Percentiles rank a stretch among this genome's conserved stretches.
phyloP scores from a whole-genome alignment of 176 grass and related monocot genomes.

The Zea luxurians region DNA sequence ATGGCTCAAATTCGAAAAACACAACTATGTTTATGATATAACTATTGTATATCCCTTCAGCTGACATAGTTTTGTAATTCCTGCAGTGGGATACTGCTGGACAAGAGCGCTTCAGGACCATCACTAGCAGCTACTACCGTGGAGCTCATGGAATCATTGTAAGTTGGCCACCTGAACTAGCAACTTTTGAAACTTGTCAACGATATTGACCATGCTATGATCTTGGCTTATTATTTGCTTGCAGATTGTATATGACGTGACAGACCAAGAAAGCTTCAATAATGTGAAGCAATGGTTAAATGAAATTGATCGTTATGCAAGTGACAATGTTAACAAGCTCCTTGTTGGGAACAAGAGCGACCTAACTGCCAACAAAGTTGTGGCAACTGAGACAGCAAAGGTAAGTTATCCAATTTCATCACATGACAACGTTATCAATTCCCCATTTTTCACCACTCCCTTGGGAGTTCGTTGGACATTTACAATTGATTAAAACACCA shows the following conservation, averaged over 20 bases:
- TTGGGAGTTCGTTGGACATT: neutral
- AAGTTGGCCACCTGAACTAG: conserved; percentile 27
- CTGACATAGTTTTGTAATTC: conserved; percentile 13
- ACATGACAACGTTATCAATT: neutral
- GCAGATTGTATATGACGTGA: conserved; percentile 83
- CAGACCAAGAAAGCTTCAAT: conserved; percentile 87
- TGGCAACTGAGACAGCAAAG: conserved; percentile 73
- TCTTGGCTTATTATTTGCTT: neutral
- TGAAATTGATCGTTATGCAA: conserved; percentile 83
- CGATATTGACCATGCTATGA: neutral
- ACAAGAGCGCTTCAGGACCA: conserved; percentile 91
- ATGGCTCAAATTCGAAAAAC: neutral
- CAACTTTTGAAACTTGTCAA: neutral
- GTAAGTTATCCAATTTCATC: conserved; percentile 5
- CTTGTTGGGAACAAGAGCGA: conserved; percentile 83
- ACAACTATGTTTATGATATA: neutral
- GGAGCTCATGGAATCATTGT: conserved; percentile 92
- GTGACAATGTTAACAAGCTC: conserved; percentile 85
- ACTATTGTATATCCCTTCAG: neutral
- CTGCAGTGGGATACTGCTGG: conserved; percentile 89
- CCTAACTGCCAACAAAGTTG: conserved; percentile 74
- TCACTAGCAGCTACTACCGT: conserved; percentile 92
- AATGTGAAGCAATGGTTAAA: conserved; percentile 89
- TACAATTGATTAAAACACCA: neutral
- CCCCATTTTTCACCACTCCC: neutral